Evolutionary conservation across 2,329 filamentous ascomycete genomes (phyloP), one percentile per base, ranked within the genome.

Genomic region (Mycocentrospora acerina): DNA sequence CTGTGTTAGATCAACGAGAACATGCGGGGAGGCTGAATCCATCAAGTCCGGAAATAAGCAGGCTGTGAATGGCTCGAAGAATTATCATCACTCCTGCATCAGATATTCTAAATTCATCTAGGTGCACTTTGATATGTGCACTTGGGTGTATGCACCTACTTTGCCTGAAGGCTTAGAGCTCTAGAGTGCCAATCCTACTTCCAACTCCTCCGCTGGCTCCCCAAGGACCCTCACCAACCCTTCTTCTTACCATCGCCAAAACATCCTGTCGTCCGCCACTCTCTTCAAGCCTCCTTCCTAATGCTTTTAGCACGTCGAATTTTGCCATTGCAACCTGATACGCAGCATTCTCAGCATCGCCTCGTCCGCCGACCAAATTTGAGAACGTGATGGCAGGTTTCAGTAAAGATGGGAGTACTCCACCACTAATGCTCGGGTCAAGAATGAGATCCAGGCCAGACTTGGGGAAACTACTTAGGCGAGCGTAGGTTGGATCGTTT

Each of bases 281-380:
- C 7, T 64, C 60, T 42, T 71, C 68, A 11, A 82, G 49, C 10
- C 62, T 59, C 16, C 60, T 49, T 18, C 76, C 65, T n/a, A 82
- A 58, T 4, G 71, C 69, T 12, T 73, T 71, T 32, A 82, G 50
- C 3, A 75, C 74, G 38, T 80, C 79, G 47, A 79, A 79, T 51
- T 81, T 82, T 0, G 77, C 74, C 31, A 69, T 72, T 1, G 78
- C 78, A 28, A 83, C 70, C 44, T 74, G 73, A 63, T 78, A 82
- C 3, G 79, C 77, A 2, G 76, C 71, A 46, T 74, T 78, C 52
- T 82, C 76, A 1, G 73, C 65, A 52, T 81, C 79, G 2, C 76
- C 77, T 8, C 73, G 68, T 8, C 79, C 79, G 11, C 76, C 77
- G 0, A 81, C 78, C n/a, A 81, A 70, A 37, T 79, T 79, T 10